These are phyloP conservation scores for Geosmithia morbida DNA, from an alignment of 2,329 filamentous ascomycete genomes.

Conservation along the genomic window DNA sequence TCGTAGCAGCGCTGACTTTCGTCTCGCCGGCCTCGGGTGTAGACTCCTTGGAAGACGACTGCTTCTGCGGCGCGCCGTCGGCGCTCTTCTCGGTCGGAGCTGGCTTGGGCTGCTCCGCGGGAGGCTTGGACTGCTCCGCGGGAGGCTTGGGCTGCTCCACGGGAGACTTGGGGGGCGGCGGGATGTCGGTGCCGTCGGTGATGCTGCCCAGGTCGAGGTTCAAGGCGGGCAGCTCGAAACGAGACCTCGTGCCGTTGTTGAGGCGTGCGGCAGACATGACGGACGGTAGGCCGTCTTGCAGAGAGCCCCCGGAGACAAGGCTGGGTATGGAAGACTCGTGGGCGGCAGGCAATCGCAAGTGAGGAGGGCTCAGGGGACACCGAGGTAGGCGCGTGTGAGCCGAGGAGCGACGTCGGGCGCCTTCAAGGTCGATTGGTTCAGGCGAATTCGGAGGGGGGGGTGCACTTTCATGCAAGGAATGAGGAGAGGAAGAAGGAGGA, in stretches of 20 bases:
- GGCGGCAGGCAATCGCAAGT: neutral
- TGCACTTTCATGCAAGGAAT: neutral
- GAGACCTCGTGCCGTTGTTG: conserved; percentile 12
- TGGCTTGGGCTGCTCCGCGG: no score
- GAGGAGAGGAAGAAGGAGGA: neutral
- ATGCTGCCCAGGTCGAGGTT: conserved; percentile 44
- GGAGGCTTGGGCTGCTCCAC: conserved; percentile 30
- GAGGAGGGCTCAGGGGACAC: neutral
- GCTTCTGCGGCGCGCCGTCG: neutral
- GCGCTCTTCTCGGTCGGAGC: conserved; percentile 19
- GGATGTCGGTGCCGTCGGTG: conserved; percentile 47
- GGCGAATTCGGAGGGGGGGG: neutral
- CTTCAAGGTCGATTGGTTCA: neutral
- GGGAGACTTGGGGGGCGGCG: conserved; percentile 41
- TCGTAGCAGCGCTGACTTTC: conserved; percentile 2
- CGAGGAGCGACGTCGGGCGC: neutral
- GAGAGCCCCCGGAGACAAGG: neutral
- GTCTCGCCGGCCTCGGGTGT: neutral
- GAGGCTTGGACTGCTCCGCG: no score
- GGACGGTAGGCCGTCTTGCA: neutral
- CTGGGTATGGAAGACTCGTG: neutral
- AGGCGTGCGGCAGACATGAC: conserved; percentile 16
- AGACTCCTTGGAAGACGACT: neutral
- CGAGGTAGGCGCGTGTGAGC: neutral
- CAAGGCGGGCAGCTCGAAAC: conserved; percentile 43